Evolutionary conservation across 2,329 filamentous ascomycete genomes (phyloP).

Genomic region (Pseudopyricularia cyperi): DNA sequence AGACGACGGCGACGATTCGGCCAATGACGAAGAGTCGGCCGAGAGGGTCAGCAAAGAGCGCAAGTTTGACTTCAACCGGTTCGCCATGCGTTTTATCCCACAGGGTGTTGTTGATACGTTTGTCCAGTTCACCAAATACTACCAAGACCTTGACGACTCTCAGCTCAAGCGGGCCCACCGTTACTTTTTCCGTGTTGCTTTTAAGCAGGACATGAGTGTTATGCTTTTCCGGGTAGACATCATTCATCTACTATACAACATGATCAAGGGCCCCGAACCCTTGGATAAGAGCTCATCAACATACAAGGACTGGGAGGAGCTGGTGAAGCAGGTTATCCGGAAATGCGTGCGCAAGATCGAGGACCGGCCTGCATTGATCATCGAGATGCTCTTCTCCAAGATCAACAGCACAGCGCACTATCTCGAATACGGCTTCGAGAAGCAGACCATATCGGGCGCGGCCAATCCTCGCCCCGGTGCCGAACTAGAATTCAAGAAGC

Average conservation of each 20-base stretch:
- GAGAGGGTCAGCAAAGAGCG: conserved; percentile 65
- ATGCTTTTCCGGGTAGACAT: conserved; percentile 88
- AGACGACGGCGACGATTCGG: conserved; percentile 47
- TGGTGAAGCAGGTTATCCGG: conserved; percentile 72
- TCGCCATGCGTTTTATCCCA: conserved; percentile 66
- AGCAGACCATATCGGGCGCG: conserved; percentile 50
- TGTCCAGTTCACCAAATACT: conserved; percentile 64
- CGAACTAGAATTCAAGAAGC: conserved; percentile 68
- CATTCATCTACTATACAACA: conserved; percentile 71
- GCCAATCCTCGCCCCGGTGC: conserved; percentile 55
- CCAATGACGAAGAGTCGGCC: conserved; percentile 56
- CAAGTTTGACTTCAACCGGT: conserved; percentile 86
- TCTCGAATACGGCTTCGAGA: conserved; percentile 82
- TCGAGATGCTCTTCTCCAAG: conserved; percentile 94
- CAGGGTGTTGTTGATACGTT: conserved; percentile 87
- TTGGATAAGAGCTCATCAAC: conserved; percentile 53
- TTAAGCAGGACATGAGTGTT: conserved; percentile 85
- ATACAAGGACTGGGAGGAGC: conserved; percentile 83
- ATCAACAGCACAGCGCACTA: conserved; percentile 72
- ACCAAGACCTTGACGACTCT: conserved; percentile 61
- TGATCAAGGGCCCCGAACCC: conserved; percentile 79
- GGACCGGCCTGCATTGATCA: conserved; percentile 70
- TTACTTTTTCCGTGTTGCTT: conserved; percentile 86
- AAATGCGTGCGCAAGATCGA: conserved; percentile 75
- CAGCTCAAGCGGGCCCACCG: conserved; percentile 88